These are phyloP conservation scores for Fusarium beomiforme DNA, from an alignment of 2,329 filamentous ascomycete genomes.

Conservation along the genomic window DNA sequence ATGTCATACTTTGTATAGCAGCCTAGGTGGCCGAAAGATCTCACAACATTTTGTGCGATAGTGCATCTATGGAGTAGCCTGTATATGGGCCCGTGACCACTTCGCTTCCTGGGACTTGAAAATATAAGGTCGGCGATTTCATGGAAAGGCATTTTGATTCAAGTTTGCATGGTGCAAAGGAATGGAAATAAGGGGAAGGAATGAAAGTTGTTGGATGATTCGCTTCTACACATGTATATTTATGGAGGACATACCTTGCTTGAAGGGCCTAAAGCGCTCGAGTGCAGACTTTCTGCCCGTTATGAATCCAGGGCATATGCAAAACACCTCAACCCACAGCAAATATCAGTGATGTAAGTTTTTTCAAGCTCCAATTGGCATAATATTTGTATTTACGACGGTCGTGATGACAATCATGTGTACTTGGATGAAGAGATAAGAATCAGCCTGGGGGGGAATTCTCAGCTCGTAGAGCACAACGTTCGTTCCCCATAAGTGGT, in stretches of 20 bases:
- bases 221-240: conserved; percentile 45
- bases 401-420: neutral
- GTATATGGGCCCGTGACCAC: conserved; percentile 1
- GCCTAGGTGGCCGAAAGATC: neutral
- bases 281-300: conserved; percentile 23
- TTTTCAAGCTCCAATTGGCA: neutral
- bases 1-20: conserved; percentile 9
- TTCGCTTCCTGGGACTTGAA: conserved; percentile 15
- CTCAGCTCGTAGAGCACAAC: neutral
- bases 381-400: neutral
- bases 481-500: neutral
- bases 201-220: conserved; percentile 37
- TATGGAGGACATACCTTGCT: conserved; percentile 41
- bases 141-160: conserved; percentile 18
- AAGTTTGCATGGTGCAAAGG: conserved; percentile 14
- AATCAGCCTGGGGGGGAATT: neutral
- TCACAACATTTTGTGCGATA: conserved; percentile 15
- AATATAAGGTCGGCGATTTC: conserved; percentile 30
- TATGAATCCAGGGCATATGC: conserved; percentile 32
- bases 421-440: neutral
- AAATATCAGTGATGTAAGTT: neutral
- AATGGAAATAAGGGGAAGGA: conserved; percentile 7
- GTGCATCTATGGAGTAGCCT: conserved; percentile 26
- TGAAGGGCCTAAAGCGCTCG: conserved; percentile 21
- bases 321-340: neutral